Evolutionary conservation across 1,284 basidiomycete species (phyloP).

Genomic region (Coniferiporia sulphurascens): DNA sequence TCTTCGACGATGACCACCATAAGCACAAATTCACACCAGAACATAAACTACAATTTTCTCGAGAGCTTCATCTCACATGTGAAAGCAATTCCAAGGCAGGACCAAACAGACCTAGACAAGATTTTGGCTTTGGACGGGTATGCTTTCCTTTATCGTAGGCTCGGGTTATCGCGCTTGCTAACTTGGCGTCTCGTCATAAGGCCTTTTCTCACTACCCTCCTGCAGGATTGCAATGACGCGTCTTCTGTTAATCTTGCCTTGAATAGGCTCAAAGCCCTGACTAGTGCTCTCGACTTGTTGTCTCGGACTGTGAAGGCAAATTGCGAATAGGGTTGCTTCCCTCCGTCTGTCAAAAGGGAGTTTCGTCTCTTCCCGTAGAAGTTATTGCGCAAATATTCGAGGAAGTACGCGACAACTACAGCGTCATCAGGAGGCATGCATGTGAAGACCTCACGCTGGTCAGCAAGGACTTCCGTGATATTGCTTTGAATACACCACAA

Average conservation of each 20-base stretch:
- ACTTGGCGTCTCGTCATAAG: too few species aligned
- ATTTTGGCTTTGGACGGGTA: too few species aligned
- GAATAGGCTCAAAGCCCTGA: background rate
- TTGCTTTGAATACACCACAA: background rate
- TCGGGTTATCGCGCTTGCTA: too few species aligned
- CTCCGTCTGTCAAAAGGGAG: background rate
- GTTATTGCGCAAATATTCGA: background rate
- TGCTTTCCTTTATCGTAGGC: too few species aligned
- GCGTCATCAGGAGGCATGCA: background rate
- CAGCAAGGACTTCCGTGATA: background rate
- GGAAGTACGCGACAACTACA: background rate
- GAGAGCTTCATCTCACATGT: too few species aligned
- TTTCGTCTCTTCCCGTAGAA: background rate
- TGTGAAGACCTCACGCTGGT: background rate
- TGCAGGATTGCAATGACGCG: background rate
- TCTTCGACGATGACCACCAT: too few species aligned
- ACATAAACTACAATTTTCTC: too few species aligned
- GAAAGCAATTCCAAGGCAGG: too few species aligned
- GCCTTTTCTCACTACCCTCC: background rate
- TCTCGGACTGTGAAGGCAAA: background rate
- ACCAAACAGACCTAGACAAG: too few species aligned
- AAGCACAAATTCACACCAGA: too few species aligned
- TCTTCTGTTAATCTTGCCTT: background rate
- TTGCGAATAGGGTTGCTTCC: background rate
- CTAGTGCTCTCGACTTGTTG: background rate